Evolutionary conservation across 805 yeast species (phyloP).

Genomic region (Zygoascus bituminiphila): DNA sequence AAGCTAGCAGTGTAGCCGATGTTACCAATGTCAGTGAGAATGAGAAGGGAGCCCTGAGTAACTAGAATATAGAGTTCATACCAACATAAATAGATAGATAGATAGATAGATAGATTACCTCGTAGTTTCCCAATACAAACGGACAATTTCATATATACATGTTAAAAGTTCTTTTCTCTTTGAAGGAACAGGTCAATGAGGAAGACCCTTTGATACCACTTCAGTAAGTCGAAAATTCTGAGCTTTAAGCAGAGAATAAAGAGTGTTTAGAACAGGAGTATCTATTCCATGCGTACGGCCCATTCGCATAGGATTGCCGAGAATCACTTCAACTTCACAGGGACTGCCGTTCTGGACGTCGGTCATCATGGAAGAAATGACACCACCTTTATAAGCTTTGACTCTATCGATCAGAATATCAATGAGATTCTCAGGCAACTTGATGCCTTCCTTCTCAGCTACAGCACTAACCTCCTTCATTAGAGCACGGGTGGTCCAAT

Average conservation of each 20-base stretch:
- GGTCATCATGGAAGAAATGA: conserved; percentile 58
- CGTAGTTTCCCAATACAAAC: neutral
- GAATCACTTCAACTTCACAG: conserved; percentile 60
- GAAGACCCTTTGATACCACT: neutral
- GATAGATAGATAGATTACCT: too few species aligned
- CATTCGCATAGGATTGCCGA: conserved; percentile 51
- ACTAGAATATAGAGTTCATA: neutral
- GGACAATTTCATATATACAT: neutral
- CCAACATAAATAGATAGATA: too few species aligned
- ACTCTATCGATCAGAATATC: conserved; percentile 14
- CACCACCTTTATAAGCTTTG: conserved; percentile 4
- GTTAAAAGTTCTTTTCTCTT: neutral
- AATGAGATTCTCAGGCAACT: conserved; percentile 4
- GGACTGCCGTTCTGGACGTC: conserved; percentile 55
- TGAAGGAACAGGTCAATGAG: neutral
- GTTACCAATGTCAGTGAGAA: neutral
- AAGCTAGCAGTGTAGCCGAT: neutral
- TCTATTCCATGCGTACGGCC: conserved; percentile 39
- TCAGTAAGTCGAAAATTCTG: conserved; percentile 7
- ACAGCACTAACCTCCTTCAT: conserved; percentile 57
- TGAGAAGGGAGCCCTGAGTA: neutral
- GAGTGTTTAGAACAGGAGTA: conserved; percentile 49
- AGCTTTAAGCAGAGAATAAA: conserved; percentile 49
- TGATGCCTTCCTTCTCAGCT: conserved; percentile 59
- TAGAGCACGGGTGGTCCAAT: conserved; percentile 27